phyloP scores from a whole-genome alignment of 169 alveolate genomes.

The Amoebophrya sp. region DNA sequence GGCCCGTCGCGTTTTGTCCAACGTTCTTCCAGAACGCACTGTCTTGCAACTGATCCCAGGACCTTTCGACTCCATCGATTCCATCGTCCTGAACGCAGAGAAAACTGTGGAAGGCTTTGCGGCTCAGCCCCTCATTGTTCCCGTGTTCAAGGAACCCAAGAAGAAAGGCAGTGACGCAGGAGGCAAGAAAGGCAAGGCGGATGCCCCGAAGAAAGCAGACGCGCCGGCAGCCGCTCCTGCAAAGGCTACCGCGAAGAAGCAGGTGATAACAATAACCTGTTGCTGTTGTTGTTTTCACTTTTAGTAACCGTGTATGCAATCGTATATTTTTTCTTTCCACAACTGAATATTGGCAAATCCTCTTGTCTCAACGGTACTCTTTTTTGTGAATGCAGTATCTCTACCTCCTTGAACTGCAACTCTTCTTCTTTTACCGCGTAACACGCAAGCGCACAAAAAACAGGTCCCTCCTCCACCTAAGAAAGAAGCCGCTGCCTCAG shows the following conservation, averaged over 20 bases:
- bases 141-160: background rate
- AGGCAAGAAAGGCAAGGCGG: background rate
- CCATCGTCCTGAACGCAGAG: background rate
- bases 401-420: background rate
- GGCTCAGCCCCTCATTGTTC: background rate
- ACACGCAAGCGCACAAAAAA: background rate
- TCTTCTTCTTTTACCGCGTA: background rate
- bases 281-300: background rate
- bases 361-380: background rate
- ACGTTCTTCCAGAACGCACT: background rate
- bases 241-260: background rate
- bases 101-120: background rate
- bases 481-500: background rate
- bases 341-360: too few species aligned
- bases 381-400: background rate
- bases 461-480: background rate
- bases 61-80: background rate
- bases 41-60: background rate
- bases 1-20: background rate
- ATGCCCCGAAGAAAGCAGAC: background rate
- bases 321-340: too few species aligned
- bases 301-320: background rate
- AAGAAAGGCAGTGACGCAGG: background rate
- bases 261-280: background rate
- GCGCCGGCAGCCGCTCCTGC: too few species aligned